A percentile compares a stretch with the other conserved stretches of the same genome.
These are phyloP conservation scores for Mortierella alpina DNA, from an alignment of 192 early-diverging fungal species.

Conservation along the genomic window DNA sequence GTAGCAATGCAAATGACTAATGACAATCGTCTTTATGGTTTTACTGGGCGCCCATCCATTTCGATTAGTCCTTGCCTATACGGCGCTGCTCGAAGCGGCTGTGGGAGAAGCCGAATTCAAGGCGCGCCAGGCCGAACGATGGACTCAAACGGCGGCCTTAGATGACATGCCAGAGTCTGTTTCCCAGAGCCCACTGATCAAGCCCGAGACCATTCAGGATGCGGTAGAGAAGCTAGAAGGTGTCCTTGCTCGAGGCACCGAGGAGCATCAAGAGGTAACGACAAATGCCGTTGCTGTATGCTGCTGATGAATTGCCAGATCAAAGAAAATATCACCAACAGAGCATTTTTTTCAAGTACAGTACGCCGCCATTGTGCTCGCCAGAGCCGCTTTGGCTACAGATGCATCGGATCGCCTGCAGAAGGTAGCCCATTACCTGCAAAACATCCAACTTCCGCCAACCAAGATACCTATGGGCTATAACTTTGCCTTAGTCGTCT, in stretches of 20 bases:
- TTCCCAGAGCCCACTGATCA: constrained; percentile 26
- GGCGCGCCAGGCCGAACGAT: constrained; percentile 11
- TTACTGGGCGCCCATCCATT: too few species aligned
- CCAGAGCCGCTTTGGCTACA: constrained; percentile 43
- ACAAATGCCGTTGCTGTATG: too few species aligned
- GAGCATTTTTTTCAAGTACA: constrained; percentile 20
- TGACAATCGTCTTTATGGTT: neutral
- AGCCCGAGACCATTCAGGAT: constrained; percentile 29
- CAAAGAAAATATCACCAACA: too few species aligned
- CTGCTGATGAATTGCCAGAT: too few species aligned
- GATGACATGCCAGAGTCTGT: constrained; percentile 46
- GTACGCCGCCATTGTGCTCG: constrained; percentile 48
- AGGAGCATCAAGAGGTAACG: constrained; percentile 48
- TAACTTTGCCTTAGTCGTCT: constrained; percentile 69
- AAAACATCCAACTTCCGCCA: constrained; percentile 55
- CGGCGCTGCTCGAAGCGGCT: constrained; percentile 43
- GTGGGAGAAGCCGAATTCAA: constrained; percentile 32
- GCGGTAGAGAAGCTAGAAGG: constrained; percentile 32
- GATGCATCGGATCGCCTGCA: constrained; percentile 46
- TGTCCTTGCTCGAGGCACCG: constrained; percentile 23
- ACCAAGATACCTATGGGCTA: constrained; percentile 63
- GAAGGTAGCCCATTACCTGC: constrained; percentile 46
- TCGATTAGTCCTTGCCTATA: constrained; percentile 35
- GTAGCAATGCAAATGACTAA: neutral
- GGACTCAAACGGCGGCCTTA: constrained; percentile 15